Conservation (phyloP, 495 filamentous ascomycete genomes). For the Cercophora samala region DNA sequence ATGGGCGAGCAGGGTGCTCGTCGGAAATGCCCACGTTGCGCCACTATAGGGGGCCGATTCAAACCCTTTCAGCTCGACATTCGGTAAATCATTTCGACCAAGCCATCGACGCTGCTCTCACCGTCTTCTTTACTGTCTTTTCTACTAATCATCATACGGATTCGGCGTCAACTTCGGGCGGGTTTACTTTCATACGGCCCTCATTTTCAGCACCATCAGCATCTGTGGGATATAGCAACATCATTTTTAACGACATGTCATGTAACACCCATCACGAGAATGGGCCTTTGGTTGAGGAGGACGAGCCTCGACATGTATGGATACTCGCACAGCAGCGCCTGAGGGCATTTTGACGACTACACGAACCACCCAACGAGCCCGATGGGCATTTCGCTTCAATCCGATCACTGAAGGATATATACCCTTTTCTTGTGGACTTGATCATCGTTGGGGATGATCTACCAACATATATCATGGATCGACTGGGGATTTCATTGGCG, state of each 20-base stretch:
- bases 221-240: slow-evolving; percentile 6
- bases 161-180: slow-evolving; percentile 2
- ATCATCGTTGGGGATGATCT: not conserved
- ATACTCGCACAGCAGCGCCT: not conserved
- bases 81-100: slow-evolving; percentile 37
- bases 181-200: not conserved
- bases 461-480: not conserved
- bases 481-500: not conserved
- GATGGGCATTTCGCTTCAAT: slow-evolving; percentile 1
- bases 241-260: not conserved
- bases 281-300: not conserved
- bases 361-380: not conserved
- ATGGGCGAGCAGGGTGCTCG: slow-evolving; percentile 59
- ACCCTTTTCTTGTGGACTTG: not conserved
- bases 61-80: slow-evolving; percentile 67
- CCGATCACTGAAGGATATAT: not conserved
- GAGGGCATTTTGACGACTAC: not conserved
- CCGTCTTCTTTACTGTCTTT: slow-evolving; percentile 1
- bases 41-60: slow-evolving; percentile 63
- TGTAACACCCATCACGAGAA: not conserved
- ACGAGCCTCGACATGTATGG: slow-evolving; percentile 1
- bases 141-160: slow-evolving; percentile 1
- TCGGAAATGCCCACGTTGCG: slow-evolving; percentile 63
- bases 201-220: not conserved
- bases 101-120: not conserved